These are phyloP conservation scores for Penicillium sp. DNA, from an alignment of 2,329 filamentous ascomycete species.

Conservation along the genomic window DNA sequence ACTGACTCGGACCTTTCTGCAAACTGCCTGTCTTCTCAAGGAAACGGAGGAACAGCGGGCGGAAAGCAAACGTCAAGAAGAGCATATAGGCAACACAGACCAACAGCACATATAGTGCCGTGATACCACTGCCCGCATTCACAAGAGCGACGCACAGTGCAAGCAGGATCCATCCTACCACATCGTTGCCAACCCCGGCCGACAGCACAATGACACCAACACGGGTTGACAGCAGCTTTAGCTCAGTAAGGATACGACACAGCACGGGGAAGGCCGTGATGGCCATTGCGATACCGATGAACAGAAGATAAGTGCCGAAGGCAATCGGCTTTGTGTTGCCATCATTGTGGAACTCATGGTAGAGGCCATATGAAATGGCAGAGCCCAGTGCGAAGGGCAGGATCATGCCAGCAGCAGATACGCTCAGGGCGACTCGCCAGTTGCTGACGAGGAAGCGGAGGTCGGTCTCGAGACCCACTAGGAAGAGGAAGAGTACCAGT, in stretches of 20 bases:
- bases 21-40: slow-evolving; percentile 71
- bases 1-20: slow-evolving; percentile 82
- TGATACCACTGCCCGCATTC: slow-evolving; percentile 77
- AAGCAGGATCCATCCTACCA: slow-evolving; percentile 84
- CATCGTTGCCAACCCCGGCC: slow-evolving; percentile 89
- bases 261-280: slow-evolving; percentile 90
- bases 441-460: slow-evolving; percentile 72
- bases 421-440: slow-evolving; percentile 73
- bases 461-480: slow-evolving; percentile 84
- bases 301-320: slow-evolving; percentile 65
- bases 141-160: slow-evolving; percentile 90
- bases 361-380: slow-evolving; percentile 76
- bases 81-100: slow-evolving; percentile 70
- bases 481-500: slow-evolving; percentile 77
- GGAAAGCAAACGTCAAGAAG: slow-evolving; percentile 68
- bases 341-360: slow-evolving; percentile 65
- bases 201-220: slow-evolving; percentile 87
- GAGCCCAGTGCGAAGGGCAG: slow-evolving; percentile 79
- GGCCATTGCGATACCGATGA: slow-evolving; percentile 88
- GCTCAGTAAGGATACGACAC: slow-evolving; percentile 85
- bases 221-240: slow-evolving; percentile 76
- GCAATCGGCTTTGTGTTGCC: slow-evolving; percentile 54
- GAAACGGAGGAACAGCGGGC: slow-evolving; percentile 70
- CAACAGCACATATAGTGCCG: slow-evolving; percentile 80
- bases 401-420: slow-evolving; percentile 74